A percentile compares a stretch with the other conserved stretches of the same genome.
These are phyloP conservation scores for Phytophthora ramorum DNA, from an alignment of 352 stramenopile genomes.

Conservation along the genomic window DNA sequence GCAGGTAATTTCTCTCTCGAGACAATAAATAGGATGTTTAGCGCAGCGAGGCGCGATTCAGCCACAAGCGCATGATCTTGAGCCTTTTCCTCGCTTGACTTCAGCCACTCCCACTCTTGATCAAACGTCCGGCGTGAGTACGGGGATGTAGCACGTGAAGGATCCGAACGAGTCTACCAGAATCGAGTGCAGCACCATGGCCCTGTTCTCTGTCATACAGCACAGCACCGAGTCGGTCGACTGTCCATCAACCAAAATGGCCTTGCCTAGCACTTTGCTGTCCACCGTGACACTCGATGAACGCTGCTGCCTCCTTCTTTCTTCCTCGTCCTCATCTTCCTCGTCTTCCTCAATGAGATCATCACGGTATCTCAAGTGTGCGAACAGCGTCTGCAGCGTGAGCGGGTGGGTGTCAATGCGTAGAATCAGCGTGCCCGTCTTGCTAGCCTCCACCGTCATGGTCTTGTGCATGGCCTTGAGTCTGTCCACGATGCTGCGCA, in stretches of 20 bases:
- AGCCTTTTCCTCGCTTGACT: no score
- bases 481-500: conserved; percentile 77
- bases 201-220: conserved; percentile 84
- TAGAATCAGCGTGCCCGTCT: conserved; percentile 68
- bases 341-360: conserved; percentile 70
- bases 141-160: conserved; percentile 85
- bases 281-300: conserved; percentile 79
- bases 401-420: conserved; percentile 76
- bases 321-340: conserved; percentile 38
- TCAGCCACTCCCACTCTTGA: conserved; percentile 14
- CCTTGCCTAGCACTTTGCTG: conserved; percentile 78
- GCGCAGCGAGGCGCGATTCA: neutral
- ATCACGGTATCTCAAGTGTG: conserved; percentile 72
- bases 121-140: conserved; percentile 68
- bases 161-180: conserved; percentile 79
- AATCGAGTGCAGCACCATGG: conserved; percentile 84
- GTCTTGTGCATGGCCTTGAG: conserved; percentile 80
- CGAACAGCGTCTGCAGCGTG: conserved; percentile 81
- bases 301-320: conserved; percentile 28
- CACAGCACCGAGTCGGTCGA: conserved; percentile 77
- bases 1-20: neutral
- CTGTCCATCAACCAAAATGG: conserved; percentile 74
- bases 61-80: no score
- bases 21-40: conserved; percentile 22
- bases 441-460: conserved; percentile 79